These are phyloP conservation scores for Aleurites moluccanus DNA, from an alignment of 441 rosid genomes.

Conservation along the genomic window DNA sequence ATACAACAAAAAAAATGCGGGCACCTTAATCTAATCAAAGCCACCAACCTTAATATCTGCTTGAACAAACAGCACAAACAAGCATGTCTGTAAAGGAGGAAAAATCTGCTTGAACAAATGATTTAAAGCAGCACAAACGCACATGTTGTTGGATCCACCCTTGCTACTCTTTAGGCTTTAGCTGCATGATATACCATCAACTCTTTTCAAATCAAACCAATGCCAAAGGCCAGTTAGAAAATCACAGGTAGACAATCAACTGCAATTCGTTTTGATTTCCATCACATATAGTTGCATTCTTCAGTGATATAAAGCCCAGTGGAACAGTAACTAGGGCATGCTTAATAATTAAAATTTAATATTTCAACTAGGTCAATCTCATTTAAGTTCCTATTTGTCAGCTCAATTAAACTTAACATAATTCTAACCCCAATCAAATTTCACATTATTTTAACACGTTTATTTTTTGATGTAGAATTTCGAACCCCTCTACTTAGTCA, in stretches of 20 bases:
- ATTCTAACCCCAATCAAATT: background rate
- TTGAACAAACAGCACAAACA: background rate
- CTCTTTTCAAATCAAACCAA: too few species aligned
- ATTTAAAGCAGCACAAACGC: too few species aligned
- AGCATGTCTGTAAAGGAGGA: too few species aligned
- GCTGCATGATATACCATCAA: too few species aligned
- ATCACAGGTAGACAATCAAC: too few species aligned
- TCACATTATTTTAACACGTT: conserved; percentile 66
- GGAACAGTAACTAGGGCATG: background rate
- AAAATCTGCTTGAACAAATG: too few species aligned
- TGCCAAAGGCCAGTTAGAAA: too few species aligned
- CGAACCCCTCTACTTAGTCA: conserved; percentile 66
- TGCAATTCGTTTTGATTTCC: background rate
- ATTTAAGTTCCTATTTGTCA: too few species aligned
- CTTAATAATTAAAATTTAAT: background rate
- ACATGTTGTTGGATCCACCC: too few species aligned
- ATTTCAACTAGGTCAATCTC: background rate
- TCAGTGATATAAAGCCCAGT: background rate
- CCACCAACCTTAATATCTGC: background rate
- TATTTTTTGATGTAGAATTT: conserved; percentile 54
- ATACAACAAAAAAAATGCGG: background rate
- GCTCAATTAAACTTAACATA: too few species aligned
- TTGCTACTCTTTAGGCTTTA: too few species aligned
- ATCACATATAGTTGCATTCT: background rate
- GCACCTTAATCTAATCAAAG: background rate